phyloP scores from a whole-genome alignment of 2,329 filamentous ascomycete species.

The Botrytis tulipae region DNA sequence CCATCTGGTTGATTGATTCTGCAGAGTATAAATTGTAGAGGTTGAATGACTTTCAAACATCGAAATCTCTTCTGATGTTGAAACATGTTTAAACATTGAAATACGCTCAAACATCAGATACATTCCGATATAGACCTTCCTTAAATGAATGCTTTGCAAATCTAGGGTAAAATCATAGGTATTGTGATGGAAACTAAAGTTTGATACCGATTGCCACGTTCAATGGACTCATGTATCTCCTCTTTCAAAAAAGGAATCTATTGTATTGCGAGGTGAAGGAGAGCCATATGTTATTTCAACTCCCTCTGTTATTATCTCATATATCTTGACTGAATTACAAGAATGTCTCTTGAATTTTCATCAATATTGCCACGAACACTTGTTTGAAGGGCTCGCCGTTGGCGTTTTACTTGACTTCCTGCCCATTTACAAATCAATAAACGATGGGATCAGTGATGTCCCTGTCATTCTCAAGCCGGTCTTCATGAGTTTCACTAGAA shows the following conservation, averaged over 20 bases:
- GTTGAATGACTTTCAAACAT: not conserved
- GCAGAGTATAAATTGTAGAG: not conserved
- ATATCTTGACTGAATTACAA: not conserved
- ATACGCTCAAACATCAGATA: not conserved
- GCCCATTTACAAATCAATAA: not conserved
- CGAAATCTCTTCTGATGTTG: not conserved
- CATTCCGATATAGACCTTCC: too few species aligned
- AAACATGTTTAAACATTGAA: not conserved
- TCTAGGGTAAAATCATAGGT: not conserved
- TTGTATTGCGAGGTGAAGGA: not conserved
- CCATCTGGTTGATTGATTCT: not conserved
- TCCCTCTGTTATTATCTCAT: not conserved
- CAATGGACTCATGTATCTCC: not conserved
- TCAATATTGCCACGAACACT: not conserved
- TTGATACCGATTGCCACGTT: not conserved
- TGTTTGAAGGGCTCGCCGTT: not conserved
- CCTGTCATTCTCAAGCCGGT: not conserved
- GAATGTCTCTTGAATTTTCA: not conserved
- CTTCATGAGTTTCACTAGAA: not conserved
- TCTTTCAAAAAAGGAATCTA: not conserved
- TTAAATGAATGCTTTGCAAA: too few species aligned
- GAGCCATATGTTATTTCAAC: not conserved
- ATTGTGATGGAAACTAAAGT: not conserved
- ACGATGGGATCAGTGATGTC: not conserved
- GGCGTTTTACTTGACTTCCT: not conserved